phyloP scores from a whole-genome alignment of 352 stramenopile species.

The Pythium biforme region DNA sequence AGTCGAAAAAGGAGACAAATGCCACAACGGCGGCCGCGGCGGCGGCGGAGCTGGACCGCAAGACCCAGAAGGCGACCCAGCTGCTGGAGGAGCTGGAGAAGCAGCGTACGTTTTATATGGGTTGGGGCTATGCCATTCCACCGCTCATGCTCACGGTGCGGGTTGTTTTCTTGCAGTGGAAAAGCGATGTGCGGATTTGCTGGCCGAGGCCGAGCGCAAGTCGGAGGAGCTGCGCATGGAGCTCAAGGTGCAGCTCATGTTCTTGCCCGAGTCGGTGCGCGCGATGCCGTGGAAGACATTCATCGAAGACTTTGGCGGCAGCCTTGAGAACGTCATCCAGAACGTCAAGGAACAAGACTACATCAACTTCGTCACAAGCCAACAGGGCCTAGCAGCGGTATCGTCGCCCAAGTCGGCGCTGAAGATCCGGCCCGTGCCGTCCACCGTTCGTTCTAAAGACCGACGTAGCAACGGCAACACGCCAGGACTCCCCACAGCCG shows the following conservation, averaged over 20 bases:
- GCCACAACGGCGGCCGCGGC: slow-evolving; percentile 16
- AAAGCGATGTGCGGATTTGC: slow-evolving; percentile 57
- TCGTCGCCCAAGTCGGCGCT: slow-evolving; percentile 27
- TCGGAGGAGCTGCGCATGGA: slow-evolving; percentile 69
- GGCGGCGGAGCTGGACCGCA: slow-evolving; percentile 34
- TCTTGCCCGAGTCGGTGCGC: slow-evolving; percentile 63
- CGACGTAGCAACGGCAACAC: slow-evolving; percentile 28
- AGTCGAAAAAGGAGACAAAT: not conserved
- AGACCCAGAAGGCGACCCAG: slow-evolving; percentile 39
- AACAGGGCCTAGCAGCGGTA: slow-evolving; percentile 24
- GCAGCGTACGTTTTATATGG: slow-evolving; percentile 39
- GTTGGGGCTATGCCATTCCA: too few species aligned
- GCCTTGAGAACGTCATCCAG: slow-evolving; percentile 70
- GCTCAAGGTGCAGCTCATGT: slow-evolving; percentile 79
- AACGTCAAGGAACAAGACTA: slow-evolving; percentile 47
- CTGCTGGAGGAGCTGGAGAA: slow-evolving; percentile 63
- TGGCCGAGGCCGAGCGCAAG: slow-evolving; percentile 50
- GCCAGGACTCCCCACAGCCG: slow-evolving; percentile 7
- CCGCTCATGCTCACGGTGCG: too few species aligned
- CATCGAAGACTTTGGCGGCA: slow-evolving; percentile 73
- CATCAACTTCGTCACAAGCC: slow-evolving; percentile 28
- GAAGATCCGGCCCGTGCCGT: slow-evolving; percentile 32
- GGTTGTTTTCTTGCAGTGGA: slow-evolving; percentile 40
- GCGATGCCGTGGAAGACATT: slow-evolving; percentile 82
- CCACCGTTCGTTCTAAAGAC: slow-evolving; percentile 32